Conservation (phyloP, 2,329 filamentous ascomycete species). For the Colletotrichum shisoi region DNA sequence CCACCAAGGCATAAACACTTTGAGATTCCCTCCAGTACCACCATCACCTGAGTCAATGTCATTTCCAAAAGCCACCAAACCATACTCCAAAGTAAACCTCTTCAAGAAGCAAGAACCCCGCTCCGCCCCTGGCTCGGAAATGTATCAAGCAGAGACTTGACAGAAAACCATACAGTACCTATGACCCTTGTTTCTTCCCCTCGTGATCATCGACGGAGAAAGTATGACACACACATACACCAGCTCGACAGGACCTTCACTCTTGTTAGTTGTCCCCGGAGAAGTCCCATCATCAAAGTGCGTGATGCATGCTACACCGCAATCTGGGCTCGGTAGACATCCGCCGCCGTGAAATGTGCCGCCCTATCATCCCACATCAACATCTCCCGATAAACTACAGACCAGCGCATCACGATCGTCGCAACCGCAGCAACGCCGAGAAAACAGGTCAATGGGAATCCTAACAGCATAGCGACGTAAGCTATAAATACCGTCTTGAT, state of each 20-base stretch:
- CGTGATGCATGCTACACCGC: background rate
- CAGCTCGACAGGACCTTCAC: background rate
- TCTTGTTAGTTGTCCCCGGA: background rate
- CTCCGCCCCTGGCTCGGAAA: background rate
- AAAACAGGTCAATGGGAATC: background rate
- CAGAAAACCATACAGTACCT: background rate
- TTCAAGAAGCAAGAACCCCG: background rate
- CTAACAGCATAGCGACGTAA: background rate
- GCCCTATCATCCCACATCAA: slow-evolving; percentile 5
- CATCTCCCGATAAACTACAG: slow-evolving; percentile 14
- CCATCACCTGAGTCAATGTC: too few species aligned
- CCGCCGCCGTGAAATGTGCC: slow-evolving; percentile 1
- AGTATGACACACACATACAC: slow-evolving; percentile 9
- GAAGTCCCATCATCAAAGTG: too few species aligned
- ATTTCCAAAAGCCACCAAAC: too few species aligned
- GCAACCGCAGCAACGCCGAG: background rate
- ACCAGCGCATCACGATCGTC: background rate
- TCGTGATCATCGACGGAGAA: background rate
- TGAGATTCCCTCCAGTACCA: background rate
- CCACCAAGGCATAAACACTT: background rate
- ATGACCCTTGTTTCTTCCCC: background rate
- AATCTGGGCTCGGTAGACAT: background rate
- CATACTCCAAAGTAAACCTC: background rate
- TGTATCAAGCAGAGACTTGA: too few species aligned
- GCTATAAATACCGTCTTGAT: background rate